These are phyloP conservation scores for Fusarium citri DNA, from an alignment of 2,329 filamentous ascomycete genomes.

Conservation along the genomic window DNA sequence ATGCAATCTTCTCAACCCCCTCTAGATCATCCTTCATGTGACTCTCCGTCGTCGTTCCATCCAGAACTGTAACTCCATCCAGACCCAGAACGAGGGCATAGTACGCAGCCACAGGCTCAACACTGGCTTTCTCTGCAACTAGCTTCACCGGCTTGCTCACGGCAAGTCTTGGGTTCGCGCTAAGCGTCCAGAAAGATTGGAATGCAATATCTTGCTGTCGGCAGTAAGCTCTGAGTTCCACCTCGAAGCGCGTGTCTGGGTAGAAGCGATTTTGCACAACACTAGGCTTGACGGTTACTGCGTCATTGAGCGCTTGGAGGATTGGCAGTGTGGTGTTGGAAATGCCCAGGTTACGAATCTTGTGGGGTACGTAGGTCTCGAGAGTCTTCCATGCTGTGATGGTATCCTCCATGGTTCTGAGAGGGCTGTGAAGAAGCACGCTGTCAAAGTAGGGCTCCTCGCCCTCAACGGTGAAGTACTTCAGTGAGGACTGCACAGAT, in stretches of 20 bases:
- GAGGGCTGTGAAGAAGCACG: constrained; percentile 77
- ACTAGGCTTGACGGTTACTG: constrained; percentile 57
- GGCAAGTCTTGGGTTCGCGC: constrained; percentile 57
- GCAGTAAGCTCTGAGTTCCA: constrained; percentile 65
- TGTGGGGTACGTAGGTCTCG: constrained; percentile 72
- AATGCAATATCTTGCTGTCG: constrained; percentile 57
- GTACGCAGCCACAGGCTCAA: constrained; percentile 56
- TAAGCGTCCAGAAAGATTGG: constrained; percentile 68
- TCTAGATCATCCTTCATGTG: constrained; percentile 65
- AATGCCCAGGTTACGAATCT: constrained; percentile 76
- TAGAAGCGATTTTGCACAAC: constrained; percentile 85
- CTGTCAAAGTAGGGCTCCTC: constrained; percentile 70
- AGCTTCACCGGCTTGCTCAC: constrained; percentile 58
- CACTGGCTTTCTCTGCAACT: constrained; percentile 58
- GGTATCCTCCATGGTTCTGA: constrained; percentile 59
- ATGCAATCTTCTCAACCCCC: constrained; percentile 55
- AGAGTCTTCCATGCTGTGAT: constrained; percentile 74
- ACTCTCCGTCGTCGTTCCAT: constrained; percentile 58
- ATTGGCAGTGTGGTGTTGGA: constrained; percentile 75
- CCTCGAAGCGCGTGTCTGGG: constrained; percentile 68
- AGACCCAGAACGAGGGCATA: constrained; percentile 63
- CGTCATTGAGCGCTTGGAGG: constrained; percentile 64
- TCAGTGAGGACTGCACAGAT: constrained; percentile 75
- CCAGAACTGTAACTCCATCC: constrained; percentile 55
- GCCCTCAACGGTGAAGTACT: constrained; percentile 65